phyloP scores from a whole-genome alignment of 305 asterid genomes.

The Vinca major region DNA sequence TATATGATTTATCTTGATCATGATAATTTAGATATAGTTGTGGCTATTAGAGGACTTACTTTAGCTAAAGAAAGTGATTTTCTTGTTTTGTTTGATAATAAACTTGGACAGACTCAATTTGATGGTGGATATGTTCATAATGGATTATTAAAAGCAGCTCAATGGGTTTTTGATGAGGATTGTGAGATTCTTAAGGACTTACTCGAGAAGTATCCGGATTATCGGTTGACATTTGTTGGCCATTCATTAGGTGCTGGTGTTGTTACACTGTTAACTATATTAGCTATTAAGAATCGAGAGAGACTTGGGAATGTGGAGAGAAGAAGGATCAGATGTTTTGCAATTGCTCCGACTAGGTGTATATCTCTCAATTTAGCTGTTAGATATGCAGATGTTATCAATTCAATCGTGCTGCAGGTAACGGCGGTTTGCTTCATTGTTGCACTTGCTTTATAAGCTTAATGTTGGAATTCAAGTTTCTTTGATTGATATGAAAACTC shows the following conservation, averaged over 20 bases:
- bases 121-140: constrained; percentile 95
- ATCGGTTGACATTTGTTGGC: constrained; percentile 74
- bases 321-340: constrained; percentile 77
- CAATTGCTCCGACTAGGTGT: constrained; percentile 95
- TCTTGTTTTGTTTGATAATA: constrained; percentile 67
- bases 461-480: neutral
- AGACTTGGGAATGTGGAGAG: constrained; percentile 63
- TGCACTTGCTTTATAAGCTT: constrained; percentile 6
- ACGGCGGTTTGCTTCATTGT: constrained; percentile 1
- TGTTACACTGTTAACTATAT: constrained; percentile 68
- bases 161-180: constrained; percentile 62
- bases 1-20: constrained; percentile 84
- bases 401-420: constrained; percentile 95
- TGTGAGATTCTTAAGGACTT: constrained; percentile 47
- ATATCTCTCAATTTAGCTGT: constrained; percentile 90
- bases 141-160: constrained; percentile 88
- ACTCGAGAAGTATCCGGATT: constrained; percentile 41
- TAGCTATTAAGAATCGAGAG: constrained; percentile 68
- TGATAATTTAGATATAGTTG: constrained; percentile 48
- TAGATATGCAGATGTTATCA: constrained; percentile 87
- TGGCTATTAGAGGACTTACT: constrained; percentile 80
- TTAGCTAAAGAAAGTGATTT: constrained; percentile 77
- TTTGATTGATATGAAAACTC: neutral
- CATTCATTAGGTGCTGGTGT: constrained; percentile 98
- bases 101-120: constrained; percentile 83